phyloP scores from a whole-genome alignment of 768 basidiomycete genomes.

The Scleroderma bovista region DNA sequence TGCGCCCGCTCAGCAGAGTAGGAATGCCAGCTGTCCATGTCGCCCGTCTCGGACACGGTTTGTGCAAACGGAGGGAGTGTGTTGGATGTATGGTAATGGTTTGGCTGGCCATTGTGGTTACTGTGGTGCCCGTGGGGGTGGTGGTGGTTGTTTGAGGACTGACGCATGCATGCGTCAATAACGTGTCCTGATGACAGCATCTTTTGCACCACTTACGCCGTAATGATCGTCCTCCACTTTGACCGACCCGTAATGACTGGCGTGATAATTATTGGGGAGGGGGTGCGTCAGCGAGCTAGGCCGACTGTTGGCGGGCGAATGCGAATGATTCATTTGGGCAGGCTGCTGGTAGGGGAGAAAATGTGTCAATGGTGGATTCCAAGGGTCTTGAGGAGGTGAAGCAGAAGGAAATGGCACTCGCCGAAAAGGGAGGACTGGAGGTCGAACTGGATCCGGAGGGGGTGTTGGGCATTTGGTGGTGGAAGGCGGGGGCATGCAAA shows the following conservation, averaged over 20 bases:
- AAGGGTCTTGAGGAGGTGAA: slow-evolving; percentile 24
- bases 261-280: slow-evolving; percentile 39
- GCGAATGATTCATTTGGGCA: slow-evolving; percentile 57
- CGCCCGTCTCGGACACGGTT: slow-evolving; percentile 31
- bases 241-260: slow-evolving; percentile 47
- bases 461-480: slow-evolving; percentile 55
- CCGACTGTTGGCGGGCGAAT: slow-evolving; percentile 46
- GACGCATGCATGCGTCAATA: neutral
- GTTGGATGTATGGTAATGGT: slow-evolving; percentile 33
- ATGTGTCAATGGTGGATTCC: slow-evolving; percentile 52
- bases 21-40: slow-evolving; percentile 52
- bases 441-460: slow-evolving; percentile 69
- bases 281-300: slow-evolving; percentile 35
- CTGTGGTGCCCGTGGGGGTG: slow-evolving; percentile 31
- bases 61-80: slow-evolving; percentile 46
- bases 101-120: slow-evolving; percentile 26
- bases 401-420: slow-evolving; percentile 55
- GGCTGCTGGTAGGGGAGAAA: slow-evolving; percentile 51
- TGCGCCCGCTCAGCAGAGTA: slow-evolving; percentile 63
- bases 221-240: slow-evolving; percentile 68
- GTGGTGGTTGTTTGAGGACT: slow-evolving; percentile 27
- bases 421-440: slow-evolving; percentile 82
- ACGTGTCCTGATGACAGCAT: neutral
- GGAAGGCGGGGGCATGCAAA: slow-evolving; percentile 54
- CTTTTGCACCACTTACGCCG: slow-evolving; percentile 34